Conservation (phyloP, 345 rosid species). For the Angophora floribunda region DNA sequence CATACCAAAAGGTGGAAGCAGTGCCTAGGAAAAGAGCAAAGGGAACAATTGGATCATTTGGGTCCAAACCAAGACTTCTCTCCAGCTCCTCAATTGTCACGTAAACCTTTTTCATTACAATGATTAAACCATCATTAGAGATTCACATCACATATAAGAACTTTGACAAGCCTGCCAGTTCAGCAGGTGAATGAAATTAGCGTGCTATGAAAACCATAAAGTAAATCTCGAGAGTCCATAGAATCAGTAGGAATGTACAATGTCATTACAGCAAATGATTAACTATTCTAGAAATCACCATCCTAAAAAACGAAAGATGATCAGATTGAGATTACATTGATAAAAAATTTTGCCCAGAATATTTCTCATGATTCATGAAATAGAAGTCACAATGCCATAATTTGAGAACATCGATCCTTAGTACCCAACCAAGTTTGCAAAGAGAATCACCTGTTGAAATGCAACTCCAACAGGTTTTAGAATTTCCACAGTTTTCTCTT, state of each 20-base stretch:
- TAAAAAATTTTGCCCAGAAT: neutral
- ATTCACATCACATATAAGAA: neutral
- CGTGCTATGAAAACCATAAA: neutral
- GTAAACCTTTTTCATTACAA: slow-evolving; percentile 25
- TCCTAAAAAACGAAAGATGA: neutral
- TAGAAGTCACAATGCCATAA: neutral
- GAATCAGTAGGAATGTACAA: neutral
- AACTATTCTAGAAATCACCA: neutral
- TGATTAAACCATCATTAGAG: neutral
- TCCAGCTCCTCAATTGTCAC: slow-evolving; percentile 55
- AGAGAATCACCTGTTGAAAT: slow-evolving; percentile 52
- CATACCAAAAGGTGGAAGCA: slow-evolving; percentile 77
- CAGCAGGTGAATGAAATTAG: neutral
- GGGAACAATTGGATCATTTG: slow-evolving; percentile 79
- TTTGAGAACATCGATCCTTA: neutral
- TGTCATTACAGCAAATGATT: neutral
- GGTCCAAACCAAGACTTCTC: slow-evolving; percentile 65
- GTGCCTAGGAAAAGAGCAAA: slow-evolving; percentile 57
- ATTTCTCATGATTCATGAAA: neutral
- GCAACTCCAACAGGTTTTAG: slow-evolving; percentile 53
- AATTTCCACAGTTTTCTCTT: slow-evolving; percentile 44
- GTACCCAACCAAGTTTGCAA: neutral
- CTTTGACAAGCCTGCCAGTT: neutral
- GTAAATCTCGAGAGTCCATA: neutral
- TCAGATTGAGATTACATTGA: neutral